Evolutionary conservation across 225 moss, liverwort and hornwort species (phyloP).

Genomic region (Polytrichum formosum): DNA sequence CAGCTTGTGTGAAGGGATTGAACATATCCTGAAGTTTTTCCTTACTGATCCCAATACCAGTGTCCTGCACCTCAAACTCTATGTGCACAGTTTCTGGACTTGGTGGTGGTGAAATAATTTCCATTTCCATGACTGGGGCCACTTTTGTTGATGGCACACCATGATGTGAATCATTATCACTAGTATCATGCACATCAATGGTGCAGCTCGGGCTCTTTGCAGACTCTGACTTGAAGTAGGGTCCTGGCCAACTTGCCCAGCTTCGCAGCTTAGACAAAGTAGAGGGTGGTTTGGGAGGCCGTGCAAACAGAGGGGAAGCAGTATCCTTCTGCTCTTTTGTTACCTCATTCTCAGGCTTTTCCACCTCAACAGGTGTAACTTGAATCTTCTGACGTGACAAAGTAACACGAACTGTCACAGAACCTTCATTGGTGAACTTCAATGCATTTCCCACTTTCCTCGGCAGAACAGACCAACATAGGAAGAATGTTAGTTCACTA

Average conservation of each 20-base stretch:
- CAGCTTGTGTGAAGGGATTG: slow-evolving; percentile 86
- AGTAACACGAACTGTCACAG: slow-evolving; percentile 61
- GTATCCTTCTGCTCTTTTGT: slow-evolving; percentile 2
- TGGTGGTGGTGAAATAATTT: slow-evolving; percentile 3
- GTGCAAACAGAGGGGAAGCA: slow-evolving; percentile 16
- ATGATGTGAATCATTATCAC: slow-evolving; percentile 20
- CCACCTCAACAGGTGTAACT: not conserved
- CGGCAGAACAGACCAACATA: slow-evolving; percentile 6
- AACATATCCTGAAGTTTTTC: slow-evolving; percentile 78
- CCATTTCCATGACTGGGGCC: slow-evolving; percentile 28
- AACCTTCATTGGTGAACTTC: slow-evolving; percentile 82
- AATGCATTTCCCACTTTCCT: slow-evolving; percentile 89
- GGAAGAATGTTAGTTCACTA: not conserved
- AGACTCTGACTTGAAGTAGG: slow-evolving; percentile 39
- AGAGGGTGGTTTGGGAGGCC: slow-evolving; percentile 31
- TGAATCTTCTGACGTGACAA: not conserved
- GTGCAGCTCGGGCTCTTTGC: slow-evolving; percentile 29
- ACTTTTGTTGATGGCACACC: slow-evolving; percentile 22
- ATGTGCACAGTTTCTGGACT: slow-evolving; percentile 26
- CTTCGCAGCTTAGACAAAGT: slow-evolving; percentile 57
- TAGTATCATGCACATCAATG: slow-evolving; percentile 42
- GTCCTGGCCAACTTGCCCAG: slow-evolving; percentile 88
- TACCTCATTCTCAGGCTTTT: not conserved
- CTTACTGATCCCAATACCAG: slow-evolving; percentile 79
- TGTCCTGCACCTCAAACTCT: slow-evolving; percentile 73